These are phyloP conservation scores for Cerioporus squamosus DNA, from an alignment of 1,284 basidiomycete species.

Conservation along the genomic window DNA sequence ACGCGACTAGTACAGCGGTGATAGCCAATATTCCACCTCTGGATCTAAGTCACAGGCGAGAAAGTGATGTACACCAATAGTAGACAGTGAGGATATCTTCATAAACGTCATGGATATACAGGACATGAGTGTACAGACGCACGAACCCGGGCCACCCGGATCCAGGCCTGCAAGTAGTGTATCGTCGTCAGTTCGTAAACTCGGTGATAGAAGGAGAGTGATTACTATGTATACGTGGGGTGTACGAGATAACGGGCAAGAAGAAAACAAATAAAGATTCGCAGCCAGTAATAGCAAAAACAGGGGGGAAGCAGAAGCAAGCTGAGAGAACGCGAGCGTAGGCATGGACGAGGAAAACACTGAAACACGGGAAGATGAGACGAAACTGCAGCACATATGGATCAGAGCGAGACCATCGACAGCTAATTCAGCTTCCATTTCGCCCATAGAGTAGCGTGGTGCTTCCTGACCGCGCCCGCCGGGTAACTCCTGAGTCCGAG, in stretches of 20 bases:
- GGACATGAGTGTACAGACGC: conserved; percentile 25
- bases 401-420: not conserved
- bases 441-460: conserved; percentile 19
- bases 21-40: too few species aligned
- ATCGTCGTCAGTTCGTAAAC: conserved; percentile 32
- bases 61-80: too few species aligned
- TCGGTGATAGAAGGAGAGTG: conserved; percentile 10
- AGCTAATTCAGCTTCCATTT: conserved; percentile 13
- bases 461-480: conserved; percentile 30
- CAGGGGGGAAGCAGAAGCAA: not conserved
- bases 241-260: not conserved
- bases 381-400: not conserved
- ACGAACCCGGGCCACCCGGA: conserved; percentile 11
- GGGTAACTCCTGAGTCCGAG: conserved; percentile 20
- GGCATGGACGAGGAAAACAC: not conserved
- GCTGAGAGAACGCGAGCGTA: not conserved
- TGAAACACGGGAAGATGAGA: too few species aligned
- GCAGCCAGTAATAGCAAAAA: conserved; percentile 15
- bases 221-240: conserved; percentile 13
- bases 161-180: conserved; percentile 19
- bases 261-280: conserved; percentile 7
- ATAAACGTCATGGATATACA: conserved; percentile 25
- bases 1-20: too few species aligned
- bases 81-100: conserved; percentile 22
- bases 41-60: too few species aligned